These are phyloP conservation scores for Salvia rosmarinus DNA, from an alignment of 257 asterid genomes.

Conservation along the genomic window DNA sequence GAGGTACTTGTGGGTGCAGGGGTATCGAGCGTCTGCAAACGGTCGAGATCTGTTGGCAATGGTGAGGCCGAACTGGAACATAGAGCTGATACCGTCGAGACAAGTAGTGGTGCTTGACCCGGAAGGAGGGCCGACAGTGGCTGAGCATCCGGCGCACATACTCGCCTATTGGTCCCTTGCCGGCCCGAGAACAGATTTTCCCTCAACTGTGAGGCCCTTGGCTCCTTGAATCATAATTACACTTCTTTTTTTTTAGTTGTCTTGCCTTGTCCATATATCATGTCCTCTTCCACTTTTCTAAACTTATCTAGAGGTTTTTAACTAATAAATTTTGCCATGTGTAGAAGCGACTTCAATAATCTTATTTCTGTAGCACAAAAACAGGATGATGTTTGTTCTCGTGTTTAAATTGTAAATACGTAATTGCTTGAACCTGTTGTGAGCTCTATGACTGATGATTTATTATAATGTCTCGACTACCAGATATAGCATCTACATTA, in stretches of 20 bases:
- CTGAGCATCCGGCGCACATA: constrained; percentile 80
- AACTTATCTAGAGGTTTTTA: constrained; percentile 22
- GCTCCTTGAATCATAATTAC: constrained; percentile 16
- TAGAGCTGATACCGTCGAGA: constrained; percentile 77
- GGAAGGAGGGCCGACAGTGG: constrained; percentile 29
- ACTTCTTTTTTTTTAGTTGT: neutral
- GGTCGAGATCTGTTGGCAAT: constrained; percentile 59
- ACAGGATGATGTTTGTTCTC: neutral
- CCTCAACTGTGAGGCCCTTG: constrained; percentile 60
- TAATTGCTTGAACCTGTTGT: constrained; percentile 7
- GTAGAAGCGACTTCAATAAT: constrained; percentile 1
- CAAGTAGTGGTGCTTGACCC: constrained; percentile 38
- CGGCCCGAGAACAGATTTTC: constrained; percentile 82
- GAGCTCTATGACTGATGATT: no score
- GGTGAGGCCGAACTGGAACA: constrained; percentile 80
- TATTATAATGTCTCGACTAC: no score
- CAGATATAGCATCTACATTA: no score
- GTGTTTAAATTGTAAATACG: constrained; percentile 28
- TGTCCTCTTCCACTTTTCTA: neutral
- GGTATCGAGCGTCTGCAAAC: constrained; percentile 53
- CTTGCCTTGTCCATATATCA: constrained; percentile 24
- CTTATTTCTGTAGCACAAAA: constrained; percentile 21
- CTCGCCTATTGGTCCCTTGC: constrained; percentile 91
- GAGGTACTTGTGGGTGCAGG: constrained; percentile 90
- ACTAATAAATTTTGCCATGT: constrained; percentile 32